Evolutionary conservation across 2,329 filamentous ascomycete genomes (phyloP).

Genomic region (Pyrenochaeta sp.): DNA sequence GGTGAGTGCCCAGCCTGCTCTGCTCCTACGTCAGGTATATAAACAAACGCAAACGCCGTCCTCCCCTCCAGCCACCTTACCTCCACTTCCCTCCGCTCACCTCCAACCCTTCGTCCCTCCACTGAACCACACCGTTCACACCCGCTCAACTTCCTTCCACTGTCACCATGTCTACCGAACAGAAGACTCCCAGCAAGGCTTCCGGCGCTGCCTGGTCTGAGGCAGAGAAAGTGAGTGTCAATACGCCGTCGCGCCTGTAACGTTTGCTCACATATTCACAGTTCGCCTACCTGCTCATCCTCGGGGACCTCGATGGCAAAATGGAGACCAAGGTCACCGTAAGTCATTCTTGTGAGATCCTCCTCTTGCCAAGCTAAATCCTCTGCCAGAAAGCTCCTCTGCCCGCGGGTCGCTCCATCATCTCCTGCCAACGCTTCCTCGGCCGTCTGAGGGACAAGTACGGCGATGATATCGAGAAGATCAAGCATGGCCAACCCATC

Average conservation of each 20-base stretch:
- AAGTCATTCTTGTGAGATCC: neutral
- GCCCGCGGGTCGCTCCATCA: conserved; percentile 27
- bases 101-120: no score
- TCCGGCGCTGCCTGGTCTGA: conserved; percentile 29
- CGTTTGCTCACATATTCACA: conserved; percentile 11
- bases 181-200: conserved; percentile 14
- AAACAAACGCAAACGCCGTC: no score
- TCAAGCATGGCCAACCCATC: conserved; percentile 18
- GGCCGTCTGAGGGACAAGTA: conserved; percentile 31
- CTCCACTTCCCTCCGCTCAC: no score
- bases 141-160: no score
- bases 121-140: no score
- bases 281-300: conserved; percentile 29
- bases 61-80: no score
- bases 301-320: conserved; percentile 26
- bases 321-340: conserved; percentile 25
- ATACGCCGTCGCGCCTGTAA: neutral
- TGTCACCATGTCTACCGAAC: conserved; percentile 9
- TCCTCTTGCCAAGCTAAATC: conserved; percentile 3
- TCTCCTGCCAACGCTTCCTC: conserved; percentile 36
- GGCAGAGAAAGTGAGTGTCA: conserved; percentile 22
- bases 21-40: no score
- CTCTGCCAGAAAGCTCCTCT: conserved; percentile 24
- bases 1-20: no score
- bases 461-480: conserved; percentile 32